Evolutionary conservation across 441 rosid species (phyloP).

Genomic region (Arabidopsis lyrata): DNA sequence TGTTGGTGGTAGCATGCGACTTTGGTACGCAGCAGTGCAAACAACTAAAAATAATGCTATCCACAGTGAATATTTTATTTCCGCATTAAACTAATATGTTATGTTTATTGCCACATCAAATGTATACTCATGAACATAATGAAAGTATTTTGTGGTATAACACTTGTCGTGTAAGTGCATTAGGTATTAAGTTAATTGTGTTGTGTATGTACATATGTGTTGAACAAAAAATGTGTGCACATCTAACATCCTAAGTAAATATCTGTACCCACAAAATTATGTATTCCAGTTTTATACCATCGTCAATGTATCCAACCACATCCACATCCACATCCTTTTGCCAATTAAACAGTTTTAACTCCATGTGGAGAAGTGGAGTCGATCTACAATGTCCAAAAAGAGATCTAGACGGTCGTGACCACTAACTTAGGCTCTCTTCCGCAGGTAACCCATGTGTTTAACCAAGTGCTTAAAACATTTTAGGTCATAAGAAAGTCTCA

Average conservation of each 20-base stretch:
- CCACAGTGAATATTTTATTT: background rate
- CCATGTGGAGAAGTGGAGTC: no score
- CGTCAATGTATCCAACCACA: no score
- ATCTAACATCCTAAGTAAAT: background rate
- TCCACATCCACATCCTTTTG: no score
- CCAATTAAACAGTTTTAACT: no score
- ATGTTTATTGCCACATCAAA: background rate
- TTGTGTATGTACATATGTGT: background rate
- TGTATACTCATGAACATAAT: background rate
- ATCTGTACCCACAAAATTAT: no score
- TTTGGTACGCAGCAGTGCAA: constrained; percentile 24
- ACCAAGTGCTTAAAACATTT: no score
- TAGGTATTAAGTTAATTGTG: background rate
- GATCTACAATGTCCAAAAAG: no score
- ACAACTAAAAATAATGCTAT: constrained; percentile 7
- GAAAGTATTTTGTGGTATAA: background rate
- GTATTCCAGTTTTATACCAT: no score
- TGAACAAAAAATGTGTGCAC: background rate
- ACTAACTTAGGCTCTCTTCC: no score
- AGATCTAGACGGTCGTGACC: no score
- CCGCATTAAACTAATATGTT: background rate
- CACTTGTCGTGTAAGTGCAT: background rate
- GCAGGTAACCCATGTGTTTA: no score
- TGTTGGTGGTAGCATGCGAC: constrained; percentile 26
- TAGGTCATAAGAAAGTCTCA: no score